These are phyloP conservation scores for Microthlaspi erraticum DNA, from an alignment of 345 rosid species.

Conservation along the genomic window DNA sequence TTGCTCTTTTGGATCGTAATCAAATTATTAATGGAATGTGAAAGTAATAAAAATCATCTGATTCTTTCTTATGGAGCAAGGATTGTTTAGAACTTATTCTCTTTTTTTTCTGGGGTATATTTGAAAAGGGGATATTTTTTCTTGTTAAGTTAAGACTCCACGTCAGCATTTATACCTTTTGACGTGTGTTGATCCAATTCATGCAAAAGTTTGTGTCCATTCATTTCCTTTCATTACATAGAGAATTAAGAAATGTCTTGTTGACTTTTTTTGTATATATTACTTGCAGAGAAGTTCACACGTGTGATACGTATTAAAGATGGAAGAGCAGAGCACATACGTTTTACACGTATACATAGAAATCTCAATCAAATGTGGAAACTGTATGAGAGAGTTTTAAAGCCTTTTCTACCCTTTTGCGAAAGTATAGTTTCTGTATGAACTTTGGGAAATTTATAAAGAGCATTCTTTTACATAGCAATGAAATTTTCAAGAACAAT, in stretches of 20 bases:
- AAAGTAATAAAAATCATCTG: background rate
- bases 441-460: slow-evolving; percentile 26
- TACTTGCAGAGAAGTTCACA: slow-evolving; percentile 31
- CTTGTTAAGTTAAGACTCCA: slow-evolving; percentile 20
- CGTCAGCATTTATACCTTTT: slow-evolving; percentile 34
- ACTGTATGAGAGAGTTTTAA: slow-evolving; percentile 11
- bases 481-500: slow-evolving; percentile 4
- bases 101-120: background rate
- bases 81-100: background rate
- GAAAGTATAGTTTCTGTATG: slow-evolving; percentile 24
- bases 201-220: slow-evolving; percentile 29
- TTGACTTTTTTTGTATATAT: slow-evolving; percentile 16
- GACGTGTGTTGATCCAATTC: slow-evolving; percentile 42
- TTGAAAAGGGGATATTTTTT: slow-evolving; percentile 21
- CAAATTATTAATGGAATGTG: slow-evolving; percentile 35
- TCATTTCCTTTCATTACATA: slow-evolving; percentile 24
- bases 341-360: slow-evolving; percentile 18
- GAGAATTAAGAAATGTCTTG: slow-evolving; percentile 6
- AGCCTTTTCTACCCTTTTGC: background rate
- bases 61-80: slow-evolving; percentile 47
- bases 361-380: slow-evolving; percentile 2
- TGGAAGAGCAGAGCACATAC: slow-evolving; percentile 18
- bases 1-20: slow-evolving; percentile 16
- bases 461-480: background rate
- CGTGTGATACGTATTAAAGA: background rate